Percentiles rank a stretch among this genome's conserved stretches.
Evolutionary conservation across 805 yeast species (phyloP).

Genomic region (Jamesozyma gamospora): DNA sequence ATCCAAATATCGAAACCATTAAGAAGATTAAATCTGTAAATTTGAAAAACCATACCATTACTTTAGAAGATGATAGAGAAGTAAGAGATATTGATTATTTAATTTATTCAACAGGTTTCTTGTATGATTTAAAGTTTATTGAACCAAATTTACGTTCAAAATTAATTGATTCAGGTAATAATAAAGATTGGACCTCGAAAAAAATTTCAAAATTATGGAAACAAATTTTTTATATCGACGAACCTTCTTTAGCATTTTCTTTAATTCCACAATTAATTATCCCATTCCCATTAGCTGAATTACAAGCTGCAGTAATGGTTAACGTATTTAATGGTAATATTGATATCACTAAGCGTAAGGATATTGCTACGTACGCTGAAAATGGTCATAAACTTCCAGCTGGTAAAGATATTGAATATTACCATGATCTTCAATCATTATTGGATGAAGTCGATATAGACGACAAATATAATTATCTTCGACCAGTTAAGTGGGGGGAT

Average conservation of each 20-base stretch:
- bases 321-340: conserved; percentile 52
- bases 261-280: conserved; percentile 53
- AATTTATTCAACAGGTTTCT: conserved; percentile 44
- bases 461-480: conserved; percentile 10
- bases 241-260: conserved; percentile 56
- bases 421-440: conserved; percentile 15
- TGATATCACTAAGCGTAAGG: conserved; percentile 33
- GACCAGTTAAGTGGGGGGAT: conserved; percentile 22
- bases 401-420: conserved; percentile 21
- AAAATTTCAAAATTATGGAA: conserved; percentile 40
- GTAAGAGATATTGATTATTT: conserved; percentile 31
- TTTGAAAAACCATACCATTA: conserved; percentile 17
- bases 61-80: conserved; percentile 27
- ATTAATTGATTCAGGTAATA: conserved; percentile 5
- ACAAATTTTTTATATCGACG: conserved; percentile 47
- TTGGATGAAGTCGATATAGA: conserved; percentile 10
- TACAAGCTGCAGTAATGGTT: conserved; percentile 57
- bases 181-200: conserved; percentile 1
- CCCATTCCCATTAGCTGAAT: conserved; percentile 52
- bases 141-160: conserved; percentile 20
- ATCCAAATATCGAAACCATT: conserved; percentile 9
- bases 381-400: conserved; percentile 13
- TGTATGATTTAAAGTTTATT: conserved; percentile 36
- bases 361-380: conserved; percentile 1
- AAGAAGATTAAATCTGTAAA: conserved; percentile 28